Base-by-base conservation (phyloP, 345 rosid genomes). In the Kandelia obovata region DNA sequence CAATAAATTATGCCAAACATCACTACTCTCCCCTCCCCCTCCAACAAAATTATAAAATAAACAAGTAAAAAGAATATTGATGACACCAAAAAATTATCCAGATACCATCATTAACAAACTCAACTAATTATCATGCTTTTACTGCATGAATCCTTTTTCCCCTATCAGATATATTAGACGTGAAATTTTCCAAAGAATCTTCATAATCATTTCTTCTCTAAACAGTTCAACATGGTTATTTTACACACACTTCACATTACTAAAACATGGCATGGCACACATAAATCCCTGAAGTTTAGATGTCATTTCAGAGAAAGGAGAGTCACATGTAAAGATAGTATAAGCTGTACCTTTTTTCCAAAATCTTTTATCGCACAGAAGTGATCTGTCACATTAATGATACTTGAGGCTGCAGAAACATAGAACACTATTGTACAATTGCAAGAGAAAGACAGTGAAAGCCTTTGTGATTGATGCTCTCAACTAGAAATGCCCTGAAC, bases 331-430 rank as follows among this genome's bases (percentile, higher is more conserved):
- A 43, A 57, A 65, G 49, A 73, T 58, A 60, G 21, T 26, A 79
- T 31, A n/a, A 53, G 62, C 37, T 53, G 63, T 65, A 77, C 83
- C 81, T 68, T 70, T 39, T 25, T 37, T 31, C 71, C 65, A 75
- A 65, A 67, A 56, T 26, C 37, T 52, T 47, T 58, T 65, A 71
- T 72, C 71, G 37, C 53, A 30, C 70, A 63, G 58, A 69, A 61
- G 11, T n/a, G 31, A 65, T 49, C 64, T 59, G 49, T 72, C 69
- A 58, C 75, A 34, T 70, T 39, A 75, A 49, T 26, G 47, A 34
- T 60, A 65, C 72, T 66, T 58, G 53, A 65, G 49, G 21, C 64
- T 62, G 49, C 39, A 35, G 28, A 61, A 71, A 61, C 28, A 60
- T 56, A 63, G 46, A 63, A 69, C 62, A 53, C 63, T 23, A 65